Evolutionary conservation across 2,329 filamentous ascomycete genomes (phyloP), one percentile per base, ranked within the genome.

Genomic region (Xenosphaeropsis pyriputrescens): DNA sequence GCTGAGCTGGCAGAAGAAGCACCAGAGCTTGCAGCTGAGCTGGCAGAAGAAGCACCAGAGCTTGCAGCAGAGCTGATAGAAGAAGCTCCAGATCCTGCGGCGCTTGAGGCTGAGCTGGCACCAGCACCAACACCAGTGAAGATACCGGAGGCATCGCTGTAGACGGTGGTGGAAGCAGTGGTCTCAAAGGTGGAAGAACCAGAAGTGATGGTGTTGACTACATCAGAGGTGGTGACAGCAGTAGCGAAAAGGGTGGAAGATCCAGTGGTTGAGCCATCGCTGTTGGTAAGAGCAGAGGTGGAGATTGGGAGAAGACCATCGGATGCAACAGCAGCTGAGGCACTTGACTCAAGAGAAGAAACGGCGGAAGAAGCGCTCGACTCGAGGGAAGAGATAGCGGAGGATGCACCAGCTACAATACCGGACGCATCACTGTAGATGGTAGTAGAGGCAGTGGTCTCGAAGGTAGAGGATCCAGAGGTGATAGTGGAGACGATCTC

Each of bases 41-140:
- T 29, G 15, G 17, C 41, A 11, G 44, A 42, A 16, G 41, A 40
- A 29, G 35, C 40, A 9, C 32, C 36, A 6, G 41, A 44, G 9
- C 34, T 34, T 14, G 38, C 36, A 9, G n/a, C 29, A 29, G 29
- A 29, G 8, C 9, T n/a, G 11, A 39, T 35, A 33, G 39, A 32
- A 12, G 41, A 30, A 22, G 18, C 38, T 17, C 41, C 39, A 15
- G 35, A 38, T 16, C 14, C 19, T 11, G 17, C 34, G 18, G 34
- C n/a, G 7, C 14, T 39, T 11, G n/a, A 26, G 14, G 32, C 32
- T 38, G 38, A 31, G 15, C 37, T 37, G 22, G 45, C 39, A 30
- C 14, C 30, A 5, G 16, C 16, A 4, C 14, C 14, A 13, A 32
- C 12, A 32, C 30, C 30, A 17, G 30, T 32, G 30, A 32, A 14